A percentile compares a stretch with the other conserved stretches of the same genome.
Conservation (phyloP, 225 moss, liverwort and hornwort genomes). For the Marchantia polymorpha region DNA sequence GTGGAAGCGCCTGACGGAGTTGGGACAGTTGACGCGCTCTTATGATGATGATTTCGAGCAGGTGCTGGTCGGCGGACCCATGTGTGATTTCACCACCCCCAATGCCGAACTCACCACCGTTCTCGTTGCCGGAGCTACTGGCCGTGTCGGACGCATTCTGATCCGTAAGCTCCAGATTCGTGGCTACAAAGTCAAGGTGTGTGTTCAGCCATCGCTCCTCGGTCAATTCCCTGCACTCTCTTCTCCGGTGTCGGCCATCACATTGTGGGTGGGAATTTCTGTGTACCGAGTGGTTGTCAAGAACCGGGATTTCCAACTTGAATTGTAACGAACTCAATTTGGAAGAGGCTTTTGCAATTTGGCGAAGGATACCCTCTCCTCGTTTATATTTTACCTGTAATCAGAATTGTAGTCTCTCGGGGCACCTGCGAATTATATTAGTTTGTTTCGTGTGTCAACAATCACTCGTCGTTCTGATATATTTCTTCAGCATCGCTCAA, state of each 20-base stretch:
- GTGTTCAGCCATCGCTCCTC: not conserved
- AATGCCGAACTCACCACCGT: conserved; percentile 89
- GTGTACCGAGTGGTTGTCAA: not conserved
- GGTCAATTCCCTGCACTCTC: not conserved
- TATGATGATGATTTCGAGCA: conserved; percentile 65
- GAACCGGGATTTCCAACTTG: not conserved
- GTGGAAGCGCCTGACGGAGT: conserved; percentile 75
- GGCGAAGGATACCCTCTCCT: too few species aligned
- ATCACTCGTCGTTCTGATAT: too few species aligned
- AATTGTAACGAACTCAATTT: not conserved
- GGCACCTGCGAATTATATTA: too few species aligned
- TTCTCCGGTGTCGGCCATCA: not conserved
- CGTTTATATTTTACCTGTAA: too few species aligned
- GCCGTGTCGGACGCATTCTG: conserved; percentile 82
- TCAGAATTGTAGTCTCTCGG: too few species aligned
- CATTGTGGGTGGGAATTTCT: not conserved
- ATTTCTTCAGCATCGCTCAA: too few species aligned
- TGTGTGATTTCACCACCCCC: conserved; percentile 87
- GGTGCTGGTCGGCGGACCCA: conserved; percentile 74
- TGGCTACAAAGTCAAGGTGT: conserved; percentile 91
- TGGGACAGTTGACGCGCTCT: conserved; percentile 70
- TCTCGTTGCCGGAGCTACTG: conserved; percentile 84
- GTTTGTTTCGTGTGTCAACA: too few species aligned
- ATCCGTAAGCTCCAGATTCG: conserved; percentile 80
- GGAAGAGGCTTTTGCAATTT: too few species aligned